Evolutionary conservation across 208 protist species (phyloP).

Genomic region (Blechomonas ayalai): DNA sequence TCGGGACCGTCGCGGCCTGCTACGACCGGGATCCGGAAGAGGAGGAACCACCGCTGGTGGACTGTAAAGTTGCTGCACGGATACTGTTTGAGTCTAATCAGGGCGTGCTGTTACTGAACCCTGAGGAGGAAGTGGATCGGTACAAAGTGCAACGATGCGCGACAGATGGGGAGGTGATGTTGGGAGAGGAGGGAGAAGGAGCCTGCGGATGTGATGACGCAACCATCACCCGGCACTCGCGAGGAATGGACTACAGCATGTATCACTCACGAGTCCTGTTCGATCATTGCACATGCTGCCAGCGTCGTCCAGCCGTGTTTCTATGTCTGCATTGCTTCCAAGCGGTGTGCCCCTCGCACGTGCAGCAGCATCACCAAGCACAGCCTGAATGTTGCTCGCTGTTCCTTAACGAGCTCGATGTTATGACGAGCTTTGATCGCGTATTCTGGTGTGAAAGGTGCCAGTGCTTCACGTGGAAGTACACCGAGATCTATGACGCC

Average conservation of each 20-base stretch:
- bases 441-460: slow-evolving; percentile 81
- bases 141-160: slow-evolving; percentile 14
- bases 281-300: slow-evolving; percentile 48
- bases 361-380: slow-evolving; percentile 30
- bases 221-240: slow-evolving; percentile 44
- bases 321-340: slow-evolving; percentile 62
- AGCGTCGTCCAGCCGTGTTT: slow-evolving; percentile 52
- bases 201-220: slow-evolving; percentile 31
- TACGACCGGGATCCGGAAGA: slow-evolving; percentile 40
- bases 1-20: slow-evolving; percentile 26
- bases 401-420: slow-evolving; percentile 69
- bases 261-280: slow-evolving; percentile 52
- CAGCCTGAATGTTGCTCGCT: slow-evolving; percentile 36
- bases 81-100: slow-evolving; percentile 34
- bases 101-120: slow-evolving; percentile 41
- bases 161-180: neutral
- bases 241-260: slow-evolving; percentile 42
- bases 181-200: slow-evolving; percentile 15
- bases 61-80: slow-evolving; percentile 52
- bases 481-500: slow-evolving; percentile 69
- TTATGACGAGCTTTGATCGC: slow-evolving; percentile 69
- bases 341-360: slow-evolving; percentile 66
- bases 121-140: slow-evolving; percentile 42
- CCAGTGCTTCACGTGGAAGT: slow-evolving; percentile 58
- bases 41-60: slow-evolving; percentile 9